These are phyloP conservation scores for Dipodascus geniculatus DNA, from an alignment of 805 yeast species.

Conservation along the genomic window DNA sequence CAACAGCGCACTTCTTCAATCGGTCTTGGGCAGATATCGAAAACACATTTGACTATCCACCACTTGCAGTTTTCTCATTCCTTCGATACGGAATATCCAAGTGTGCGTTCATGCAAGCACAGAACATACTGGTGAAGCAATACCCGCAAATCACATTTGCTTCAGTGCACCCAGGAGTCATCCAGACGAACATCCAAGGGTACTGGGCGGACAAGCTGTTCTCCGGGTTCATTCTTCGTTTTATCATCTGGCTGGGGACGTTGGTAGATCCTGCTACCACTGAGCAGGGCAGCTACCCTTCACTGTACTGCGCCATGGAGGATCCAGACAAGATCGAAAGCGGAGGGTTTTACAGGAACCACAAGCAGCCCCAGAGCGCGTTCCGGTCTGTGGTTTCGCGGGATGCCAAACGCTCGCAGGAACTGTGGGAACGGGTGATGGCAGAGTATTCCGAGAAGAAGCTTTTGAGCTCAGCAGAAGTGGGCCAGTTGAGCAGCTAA, in stretches of 20 bases:
- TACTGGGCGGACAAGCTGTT: constrained; percentile 75
- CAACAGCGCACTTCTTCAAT: constrained; percentile 47
- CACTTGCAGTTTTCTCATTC: constrained; percentile 65
- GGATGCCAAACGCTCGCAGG: background rate
- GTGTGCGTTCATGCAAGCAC: constrained; percentile 64
- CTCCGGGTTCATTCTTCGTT: constrained; percentile 50
- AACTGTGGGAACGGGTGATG: background rate
- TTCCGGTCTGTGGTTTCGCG: background rate
- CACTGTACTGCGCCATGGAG: background rate
- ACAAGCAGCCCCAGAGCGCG: background rate
- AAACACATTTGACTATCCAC: constrained; percentile 41
- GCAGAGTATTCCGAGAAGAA: background rate
- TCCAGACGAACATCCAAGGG: constrained; percentile 58
- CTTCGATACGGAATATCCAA: constrained; percentile 68
- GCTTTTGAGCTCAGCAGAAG: background rate
- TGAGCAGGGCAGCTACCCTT: background rate
- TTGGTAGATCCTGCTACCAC: background rate
- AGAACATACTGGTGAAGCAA: constrained; percentile 48
- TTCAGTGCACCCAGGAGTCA: constrained; percentile 75
- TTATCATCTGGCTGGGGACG: background rate
- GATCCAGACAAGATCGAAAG: background rate
- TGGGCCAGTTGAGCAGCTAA: background rate
- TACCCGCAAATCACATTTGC: constrained; percentile 54
- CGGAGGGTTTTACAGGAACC: background rate
- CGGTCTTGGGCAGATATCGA: constrained; percentile 36